Percentiles rank a stretch among this genome's conserved stretches.
phyloP scores from a whole-genome alignment of 805 yeast genomes.

The Candida tibetensis region DNA sequence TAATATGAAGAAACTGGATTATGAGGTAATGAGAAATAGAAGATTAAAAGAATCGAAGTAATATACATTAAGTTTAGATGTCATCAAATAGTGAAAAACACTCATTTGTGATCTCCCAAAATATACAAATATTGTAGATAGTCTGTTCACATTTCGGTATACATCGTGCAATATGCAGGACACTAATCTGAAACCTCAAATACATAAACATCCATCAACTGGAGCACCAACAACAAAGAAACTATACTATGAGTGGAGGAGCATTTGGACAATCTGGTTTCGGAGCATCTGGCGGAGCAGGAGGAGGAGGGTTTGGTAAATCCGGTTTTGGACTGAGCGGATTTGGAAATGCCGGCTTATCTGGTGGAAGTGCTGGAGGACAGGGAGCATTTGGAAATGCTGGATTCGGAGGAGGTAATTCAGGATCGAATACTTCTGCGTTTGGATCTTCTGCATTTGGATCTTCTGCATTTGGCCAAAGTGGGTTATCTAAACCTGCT shows the following conservation, averaged over 20 bases:
- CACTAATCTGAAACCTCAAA: too few relatives aligned
- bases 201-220: too few relatives aligned
- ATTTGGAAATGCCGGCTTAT: neutral
- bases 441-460: slow-evolving; percentile 1
- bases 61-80: too few relatives aligned
- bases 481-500: neutral
- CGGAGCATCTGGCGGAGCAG: slow-evolving; percentile 9
- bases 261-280: slow-evolving; percentile 10
- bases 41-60: too few relatives aligned
- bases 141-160: too few relatives aligned
- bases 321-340: slow-evolving; percentile 5
- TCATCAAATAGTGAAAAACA: too few relatives aligned
- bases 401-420: slow-evolving; percentile 1
- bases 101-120: too few relatives aligned
- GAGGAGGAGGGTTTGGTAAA: slow-evolving; percentile 7
- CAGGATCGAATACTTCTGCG: too few relatives aligned
- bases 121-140: too few relatives aligned
- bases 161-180: too few relatives aligned
- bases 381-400: slow-evolving; percentile 4
- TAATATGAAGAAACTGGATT: neutral
- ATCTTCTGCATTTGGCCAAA: slow-evolving; percentile 1
- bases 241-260: neutral
- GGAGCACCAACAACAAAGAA: too few relatives aligned
- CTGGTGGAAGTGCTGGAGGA: neutral
- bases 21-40: too few relatives aligned